Base-by-base conservation (phyloP, 257 asterid species). In the Asclepias syriaca region DNA sequence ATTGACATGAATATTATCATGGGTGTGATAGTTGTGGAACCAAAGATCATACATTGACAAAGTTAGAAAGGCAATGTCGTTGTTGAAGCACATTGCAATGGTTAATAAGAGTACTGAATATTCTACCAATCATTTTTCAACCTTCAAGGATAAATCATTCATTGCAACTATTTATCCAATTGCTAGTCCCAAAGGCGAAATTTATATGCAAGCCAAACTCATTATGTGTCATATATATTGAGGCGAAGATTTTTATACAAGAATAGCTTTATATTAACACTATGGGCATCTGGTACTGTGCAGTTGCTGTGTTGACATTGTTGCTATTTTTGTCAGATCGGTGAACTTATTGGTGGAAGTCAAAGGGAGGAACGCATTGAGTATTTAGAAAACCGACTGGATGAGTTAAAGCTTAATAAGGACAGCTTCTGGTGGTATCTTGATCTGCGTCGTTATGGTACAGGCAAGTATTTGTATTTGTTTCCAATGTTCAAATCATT, bases 341-440 rank as follows among this genome's bases (percentile, higher is more conserved):
- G 99, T 43, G 98, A 95, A 78, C 97, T 95, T 59, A 90, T 95
- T 68, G 99, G 99, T 75, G 99, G 99, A 81, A 95, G 99, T 88
- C 99, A 92, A 81, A 88, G 99, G 77, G 99, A 95, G 80, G 99
- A 95, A 77, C 92, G 98, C 72, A 91, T 95, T 27, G 96, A 87
- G 8, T 81, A 82, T 74, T 82, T 95, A 78, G 99, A 95, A 75
- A 84, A 79, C 57, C 88, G 98, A 10, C 77, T 95, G 84, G 99
- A 90, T 77, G 88, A 86, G 65, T 70, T 95, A 77, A 92, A 95
- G 82, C 99, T 95, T 69, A 80, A 84, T 84, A 92, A 83, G 81
- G 99, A 95, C 85, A 92, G 97, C 85, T 92, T 86, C 77, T 90
- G 98, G 98, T 95, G 99, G 98, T 95, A 95, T 78, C 99, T 92